phyloP scores from a whole-genome alignment of 192 early-diverging fungal genomes.

The Funneliformis mosseae region DNA sequence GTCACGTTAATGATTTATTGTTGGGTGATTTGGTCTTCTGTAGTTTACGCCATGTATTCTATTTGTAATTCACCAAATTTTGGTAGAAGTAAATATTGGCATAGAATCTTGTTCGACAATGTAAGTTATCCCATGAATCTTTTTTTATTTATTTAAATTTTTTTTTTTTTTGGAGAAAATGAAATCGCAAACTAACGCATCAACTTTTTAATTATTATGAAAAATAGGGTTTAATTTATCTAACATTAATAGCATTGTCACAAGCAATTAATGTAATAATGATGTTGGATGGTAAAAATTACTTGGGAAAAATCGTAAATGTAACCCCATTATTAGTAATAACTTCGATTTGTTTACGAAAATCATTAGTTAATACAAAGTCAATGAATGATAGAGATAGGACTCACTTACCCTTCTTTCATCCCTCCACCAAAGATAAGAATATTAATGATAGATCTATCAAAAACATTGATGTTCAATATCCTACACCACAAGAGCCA shows the following conservation, averaged over 20 bases:
- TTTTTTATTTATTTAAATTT: too few relatives aligned
- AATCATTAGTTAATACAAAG: neutral
- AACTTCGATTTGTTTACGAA: neutral
- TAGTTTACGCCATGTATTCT: neutral
- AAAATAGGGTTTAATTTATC: neutral
- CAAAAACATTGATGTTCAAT: neutral
- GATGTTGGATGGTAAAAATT: neutral
- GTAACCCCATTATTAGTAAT: neutral
- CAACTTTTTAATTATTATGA: neutral
- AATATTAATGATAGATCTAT: neutral
- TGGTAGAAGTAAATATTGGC: neutral
- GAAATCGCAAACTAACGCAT: too few relatives aligned
- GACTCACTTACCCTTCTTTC: neutral
- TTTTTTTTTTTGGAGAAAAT: too few relatives aligned
- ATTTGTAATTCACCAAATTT: neutral
- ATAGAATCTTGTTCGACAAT: neutral
- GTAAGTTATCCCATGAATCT: neutral
- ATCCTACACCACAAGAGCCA: neutral
- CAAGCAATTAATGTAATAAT: neutral
- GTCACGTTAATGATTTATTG: neutral
- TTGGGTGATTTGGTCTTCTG: neutral
- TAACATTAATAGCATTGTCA: neutral
- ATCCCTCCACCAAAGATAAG: neutral
- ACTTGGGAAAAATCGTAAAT: neutral
- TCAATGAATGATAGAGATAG: neutral